A percentile compares a stretch with the other conserved stretches of the same genome.
These are phyloP conservation scores for Stagonosporopsis chrysanthemi DNA, from an alignment of 2,329 filamentous ascomycete genomes.

Conservation along the genomic window DNA sequence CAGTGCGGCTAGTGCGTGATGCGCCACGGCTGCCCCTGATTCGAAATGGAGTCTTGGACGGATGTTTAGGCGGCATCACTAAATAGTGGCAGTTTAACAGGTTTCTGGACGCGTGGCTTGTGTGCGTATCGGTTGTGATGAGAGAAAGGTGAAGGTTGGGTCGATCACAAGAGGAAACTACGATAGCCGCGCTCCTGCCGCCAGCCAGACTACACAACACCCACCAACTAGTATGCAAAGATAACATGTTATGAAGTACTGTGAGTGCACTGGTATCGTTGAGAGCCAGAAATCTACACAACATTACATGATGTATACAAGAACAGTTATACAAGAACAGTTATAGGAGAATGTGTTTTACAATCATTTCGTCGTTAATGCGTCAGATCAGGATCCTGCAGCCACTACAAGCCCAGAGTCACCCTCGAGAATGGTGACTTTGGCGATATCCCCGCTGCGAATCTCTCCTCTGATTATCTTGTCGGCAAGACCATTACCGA, in stretches of 20 bases:
- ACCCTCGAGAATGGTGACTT: slow-evolving; percentile 70
- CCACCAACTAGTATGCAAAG: neutral
- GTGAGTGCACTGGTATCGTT: slow-evolving; percentile 13
- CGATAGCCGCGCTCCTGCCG: slow-evolving; percentile 29
- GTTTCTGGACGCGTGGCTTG: neutral
- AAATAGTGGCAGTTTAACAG: neutral
- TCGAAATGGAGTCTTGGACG: slow-evolving; percentile 16
- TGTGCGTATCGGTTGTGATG: slow-evolving; percentile 4
- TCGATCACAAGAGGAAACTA: slow-evolving; percentile 24
- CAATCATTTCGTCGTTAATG: slow-evolving; percentile 34
- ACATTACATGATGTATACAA: slow-evolving; percentile 21
- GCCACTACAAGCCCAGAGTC: slow-evolving; percentile 37
- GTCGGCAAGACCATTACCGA: slow-evolving; percentile 87
- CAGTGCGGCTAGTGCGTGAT: slow-evolving; percentile 13
- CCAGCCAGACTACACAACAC: neutral
- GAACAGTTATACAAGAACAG: slow-evolving; percentile 11
- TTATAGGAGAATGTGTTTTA: slow-evolving; percentile 18
- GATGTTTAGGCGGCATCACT: slow-evolving; percentile 24
- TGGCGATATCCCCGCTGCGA: slow-evolving; percentile 75
- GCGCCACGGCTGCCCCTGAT: slow-evolving; percentile 22
- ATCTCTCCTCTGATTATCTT: slow-evolving; percentile 89
- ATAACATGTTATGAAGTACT: neutral
- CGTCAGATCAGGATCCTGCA: slow-evolving; percentile 19
- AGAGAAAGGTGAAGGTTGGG: neutral
- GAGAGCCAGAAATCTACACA: slow-evolving; percentile 18